Evolutionary conservation across 805 yeast genomes (phyloP).

Genomic region (Yamadazyma insecticola): DNA sequence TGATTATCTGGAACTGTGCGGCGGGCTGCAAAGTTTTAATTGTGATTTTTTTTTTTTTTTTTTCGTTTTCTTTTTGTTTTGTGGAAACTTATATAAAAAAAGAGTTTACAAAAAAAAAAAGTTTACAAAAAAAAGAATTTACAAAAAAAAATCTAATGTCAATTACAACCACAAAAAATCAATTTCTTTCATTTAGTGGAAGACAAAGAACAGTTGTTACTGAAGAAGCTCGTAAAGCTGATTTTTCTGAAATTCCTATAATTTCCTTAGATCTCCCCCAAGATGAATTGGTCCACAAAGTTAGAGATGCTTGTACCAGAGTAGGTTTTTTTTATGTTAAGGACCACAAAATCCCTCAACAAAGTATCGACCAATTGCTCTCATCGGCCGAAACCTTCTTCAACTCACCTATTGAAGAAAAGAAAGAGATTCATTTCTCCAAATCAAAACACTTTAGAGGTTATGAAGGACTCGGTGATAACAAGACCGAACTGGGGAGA

Average conservation of each 20-base stretch:
- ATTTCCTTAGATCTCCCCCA: constrained; percentile 6
- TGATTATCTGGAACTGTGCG: too few relatives aligned
- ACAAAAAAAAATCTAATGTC: too few relatives aligned
- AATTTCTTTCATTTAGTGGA: constrained; percentile 9
- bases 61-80: too few relatives aligned
- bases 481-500: constrained; percentile 8
- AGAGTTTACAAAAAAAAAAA: too few relatives aligned
- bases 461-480: constrained; percentile 12
- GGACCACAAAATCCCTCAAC: constrained; percentile 7
- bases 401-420: constrained; percentile 6
- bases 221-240: constrained; percentile 9
- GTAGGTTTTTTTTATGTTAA: constrained; percentile 10
- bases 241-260: constrained; percentile 10
- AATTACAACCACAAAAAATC: constrained; percentile 1
- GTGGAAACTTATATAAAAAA: too few relatives aligned
- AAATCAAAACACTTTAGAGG: constrained; percentile 10
- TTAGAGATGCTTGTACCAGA: constrained; percentile 9
- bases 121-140: too few relatives aligned
- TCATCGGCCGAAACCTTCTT: constrained; percentile 7
- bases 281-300: constrained; percentile 2
- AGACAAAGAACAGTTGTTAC: constrained; percentile 3
- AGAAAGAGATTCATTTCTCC: constrained; percentile 9
- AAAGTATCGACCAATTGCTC: constrained; percentile 4
- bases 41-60: too few relatives aligned
- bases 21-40: too few relatives aligned